Evolutionary conservation across 192 early-diverging fungal species (phyloP), one percentile per base, ranked within the genome.

Genomic region (Coemansia sp.): DNA sequence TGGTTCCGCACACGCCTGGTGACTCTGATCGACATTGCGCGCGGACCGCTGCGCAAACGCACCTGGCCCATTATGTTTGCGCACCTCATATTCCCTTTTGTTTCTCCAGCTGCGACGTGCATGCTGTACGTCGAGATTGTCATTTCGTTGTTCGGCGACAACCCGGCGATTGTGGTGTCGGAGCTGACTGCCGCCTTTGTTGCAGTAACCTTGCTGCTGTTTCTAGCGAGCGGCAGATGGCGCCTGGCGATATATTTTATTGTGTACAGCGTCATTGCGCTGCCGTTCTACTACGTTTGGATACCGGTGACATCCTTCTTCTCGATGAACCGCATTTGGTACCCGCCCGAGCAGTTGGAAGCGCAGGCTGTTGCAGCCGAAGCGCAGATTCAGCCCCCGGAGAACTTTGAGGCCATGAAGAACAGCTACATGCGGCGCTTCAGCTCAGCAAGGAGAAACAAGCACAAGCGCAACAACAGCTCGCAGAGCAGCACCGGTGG

Each of bases 111-210:
- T 3, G 80, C 80, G 5, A 24, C 75, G n/a, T 73, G 74, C 75
- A 83, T 83, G 80, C 69, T 83, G 64, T 83, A 83, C 38, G 60
- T 83, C 23, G 80, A 83, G 66, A 67, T 83, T 20, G 75, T 83
- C 30, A 76, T 83, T 30, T 73, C 80, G 55, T 66, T 73, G 30
- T 83, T 83, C 71, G 71, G 75, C 66, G 69, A 77, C 72, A 77
- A 66, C 41, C 80, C 80, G 2, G 75, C 80, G 7, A 73, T 83
- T 26, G 80, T 83, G 6, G 80, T 83, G 34, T 77, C 75, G 12
- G 80, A 83, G 68, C 68, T 83, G 38, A 83, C 72, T 4, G 80
- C 67, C n/a, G 80, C 60, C 43, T 77, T 77, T 14, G 51, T 83
- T 20, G 80, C 70, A 0, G 74, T 62, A n/a, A 68, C 72, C 2